Conservation (phyloP, 2,329 filamentous ascomycete genomes). For the Talaromyces sp. region DNA sequence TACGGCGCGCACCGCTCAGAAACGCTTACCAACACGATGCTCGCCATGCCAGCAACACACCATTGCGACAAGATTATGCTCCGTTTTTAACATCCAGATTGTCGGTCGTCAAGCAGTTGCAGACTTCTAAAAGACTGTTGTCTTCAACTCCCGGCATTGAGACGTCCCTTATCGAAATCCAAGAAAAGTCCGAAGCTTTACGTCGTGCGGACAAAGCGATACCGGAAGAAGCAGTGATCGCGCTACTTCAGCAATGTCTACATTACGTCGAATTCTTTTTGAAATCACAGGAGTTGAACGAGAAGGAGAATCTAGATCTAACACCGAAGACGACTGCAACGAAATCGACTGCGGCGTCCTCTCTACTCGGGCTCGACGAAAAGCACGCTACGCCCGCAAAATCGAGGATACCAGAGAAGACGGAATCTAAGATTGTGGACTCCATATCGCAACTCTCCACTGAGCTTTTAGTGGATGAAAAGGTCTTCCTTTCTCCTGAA, state of each 20-base stretch:
- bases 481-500: constrained; percentile 73
- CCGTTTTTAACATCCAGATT: neutral
- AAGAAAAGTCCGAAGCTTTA: constrained; percentile 28
- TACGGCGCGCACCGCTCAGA: constrained; percentile 10
- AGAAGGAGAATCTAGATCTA: constrained; percentile 32
- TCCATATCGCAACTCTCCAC: constrained; percentile 58
- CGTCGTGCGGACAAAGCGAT: constrained; percentile 31
- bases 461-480: constrained; percentile 66
- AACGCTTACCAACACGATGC: constrained; percentile 3
- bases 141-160: constrained; percentile 15
- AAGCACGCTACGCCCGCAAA: constrained; percentile 28
- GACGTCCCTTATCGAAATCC: constrained; percentile 31
- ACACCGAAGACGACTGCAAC: constrained; percentile 13
- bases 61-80: neutral
- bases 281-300: constrained; percentile 25
- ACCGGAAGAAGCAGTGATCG: constrained; percentile 33
- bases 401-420: constrained; percentile 27
- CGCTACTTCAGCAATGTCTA: constrained; percentile 35
- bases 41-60: constrained; percentile 5
- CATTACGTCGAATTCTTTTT: constrained; percentile 32
- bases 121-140: neutral
- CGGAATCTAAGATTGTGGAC: constrained; percentile 38
- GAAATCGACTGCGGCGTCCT: constrained; percentile 38
- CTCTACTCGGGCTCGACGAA: constrained; percentile 41
- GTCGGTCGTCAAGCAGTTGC: neutral